phyloP scores from a whole-genome alignment of 306 rosid genomes.

The Calophaca sinica region DNA sequence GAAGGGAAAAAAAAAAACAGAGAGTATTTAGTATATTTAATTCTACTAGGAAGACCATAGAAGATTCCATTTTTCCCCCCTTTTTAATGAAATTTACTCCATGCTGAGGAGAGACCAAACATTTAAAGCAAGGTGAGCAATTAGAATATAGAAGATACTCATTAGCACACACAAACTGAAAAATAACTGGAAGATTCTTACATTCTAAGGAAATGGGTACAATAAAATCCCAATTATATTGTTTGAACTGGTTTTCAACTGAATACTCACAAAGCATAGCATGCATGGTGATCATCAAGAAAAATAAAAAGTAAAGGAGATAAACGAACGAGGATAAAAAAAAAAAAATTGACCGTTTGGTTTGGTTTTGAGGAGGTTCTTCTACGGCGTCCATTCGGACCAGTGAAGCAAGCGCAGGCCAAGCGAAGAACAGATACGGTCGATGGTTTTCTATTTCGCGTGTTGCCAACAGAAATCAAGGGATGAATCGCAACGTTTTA shows the following conservation, averaged over 20 bases:
- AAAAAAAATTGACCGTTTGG: conserved; percentile 35
- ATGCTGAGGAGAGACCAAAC: neutral
- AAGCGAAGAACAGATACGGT: neutral
- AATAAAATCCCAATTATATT: neutral
- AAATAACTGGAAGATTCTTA: conserved; percentile 40
- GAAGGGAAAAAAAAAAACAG: neutral
- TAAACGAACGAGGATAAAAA: neutral
- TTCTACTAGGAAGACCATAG: neutral
- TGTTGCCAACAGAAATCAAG: neutral
- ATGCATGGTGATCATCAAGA: conserved; percentile 3
- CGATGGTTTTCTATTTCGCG: too few relatives aligned
- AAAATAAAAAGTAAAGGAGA: neutral
- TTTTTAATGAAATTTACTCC: neutral
- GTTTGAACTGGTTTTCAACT: neutral
- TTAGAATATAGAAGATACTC: conserved; percentile 22
- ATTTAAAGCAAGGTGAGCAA: conserved; percentile 1
- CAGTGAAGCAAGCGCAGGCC: neutral
- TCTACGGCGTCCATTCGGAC: conserved; percentile 43
- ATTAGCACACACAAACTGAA: conserved; percentile 23
- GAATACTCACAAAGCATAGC: neutral
- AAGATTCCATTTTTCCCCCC: neutral
- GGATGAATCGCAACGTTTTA: neutral
- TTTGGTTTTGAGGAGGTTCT: conserved; percentile 28
- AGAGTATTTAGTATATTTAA: neutral
- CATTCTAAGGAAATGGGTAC: neutral